A percentile compares a stretch with the other conserved stretches of the same genome.
Evolutionary conservation across 139 green algal genomes (phyloP).

Genomic region (Chlamydomonas urium): DNA sequence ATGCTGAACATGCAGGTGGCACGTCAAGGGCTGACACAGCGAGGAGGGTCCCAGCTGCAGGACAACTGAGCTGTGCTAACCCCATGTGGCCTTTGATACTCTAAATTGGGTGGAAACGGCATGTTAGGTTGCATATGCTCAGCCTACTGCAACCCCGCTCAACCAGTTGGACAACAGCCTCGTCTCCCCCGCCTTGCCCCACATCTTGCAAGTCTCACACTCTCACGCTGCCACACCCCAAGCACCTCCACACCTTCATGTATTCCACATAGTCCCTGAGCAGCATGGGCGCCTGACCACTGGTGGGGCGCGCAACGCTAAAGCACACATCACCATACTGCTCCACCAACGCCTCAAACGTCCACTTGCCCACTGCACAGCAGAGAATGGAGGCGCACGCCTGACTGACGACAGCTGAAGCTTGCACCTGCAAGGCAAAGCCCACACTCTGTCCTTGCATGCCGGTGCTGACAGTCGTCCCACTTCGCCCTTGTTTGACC

Average conservation of each 20-base stretch:
- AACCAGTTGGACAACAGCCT: too few species aligned
- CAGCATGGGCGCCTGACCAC: neutral
- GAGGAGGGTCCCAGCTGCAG: neutral
- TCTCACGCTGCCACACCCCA: neutral
- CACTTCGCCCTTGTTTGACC: too few species aligned
- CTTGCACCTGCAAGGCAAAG: neutral
- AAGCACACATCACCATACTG: neutral
- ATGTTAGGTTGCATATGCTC: too few species aligned
- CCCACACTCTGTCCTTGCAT: neutral
- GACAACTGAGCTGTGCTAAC: neutral
- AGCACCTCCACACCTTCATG: conserved; percentile 11
- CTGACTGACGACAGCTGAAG: neutral
- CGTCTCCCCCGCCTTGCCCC: too few species aligned
- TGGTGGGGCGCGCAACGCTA: neutral
- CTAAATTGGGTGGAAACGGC: neutral
- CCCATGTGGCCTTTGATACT: neutral
- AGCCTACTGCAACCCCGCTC: too few species aligned
- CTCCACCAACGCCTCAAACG: conserved; percentile 1
- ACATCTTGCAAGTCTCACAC: neutral
- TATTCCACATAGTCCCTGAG: conserved; percentile 18
- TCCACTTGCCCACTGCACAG: conserved; percentile 12
- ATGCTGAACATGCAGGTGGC: neutral
- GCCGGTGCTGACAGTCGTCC: too few species aligned
- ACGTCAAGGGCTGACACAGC: neutral
- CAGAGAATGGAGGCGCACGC: neutral